Base-by-base conservation (phyloP, 805 yeast genomes). In the Candida sanyiensis region DNA sequence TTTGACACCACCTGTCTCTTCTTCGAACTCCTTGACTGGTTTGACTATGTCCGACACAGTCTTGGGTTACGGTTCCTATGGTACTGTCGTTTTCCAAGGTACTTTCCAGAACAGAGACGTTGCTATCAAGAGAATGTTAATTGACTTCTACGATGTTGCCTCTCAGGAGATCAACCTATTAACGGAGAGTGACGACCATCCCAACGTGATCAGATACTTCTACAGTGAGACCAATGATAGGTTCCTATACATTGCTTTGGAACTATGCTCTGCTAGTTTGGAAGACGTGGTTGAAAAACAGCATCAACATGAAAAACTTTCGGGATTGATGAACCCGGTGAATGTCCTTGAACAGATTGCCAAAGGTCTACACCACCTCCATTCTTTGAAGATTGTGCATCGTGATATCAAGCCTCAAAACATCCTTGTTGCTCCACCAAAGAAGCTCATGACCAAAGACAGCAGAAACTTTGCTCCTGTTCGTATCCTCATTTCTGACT, bases 51-150 rank as follows among this genome's bases (percentile, higher is more conserved):
- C 94, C 0, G 83, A 83, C 45, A 75, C 72, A 21, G 72, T 88
- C n/a, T 63, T 93, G 36, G 98, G 98, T 1, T 87, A 86, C 57
- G 98, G 98, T 1, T 86, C 96, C 1, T 96, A 89, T 50, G 98
- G 98, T 20, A 93, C 98, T 0, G 87, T 90, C 21, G 98, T 93
- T 1, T 87, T 78, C 56, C 77, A 81, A 55, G 98, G 98, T 1
- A 73, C 76, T 5, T 93, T 89, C 63, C 96, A 90, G 55, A 81
- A 78, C 49, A 71, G 98, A 40, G 96, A 95, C 1, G 98, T 93
- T 6, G 98, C 98, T 0, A 94, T 93, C 6, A 93, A 93, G 58
- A 66, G 97, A 51, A 85, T 93, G 95, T 66, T 93, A 38, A 70
- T 89, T 26, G 96, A 89, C 56, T 93, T 89, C 54, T 90, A 84